Base-by-base conservation (phyloP, 306 rosid species). In the Pachyrhizus erosus region DNA sequence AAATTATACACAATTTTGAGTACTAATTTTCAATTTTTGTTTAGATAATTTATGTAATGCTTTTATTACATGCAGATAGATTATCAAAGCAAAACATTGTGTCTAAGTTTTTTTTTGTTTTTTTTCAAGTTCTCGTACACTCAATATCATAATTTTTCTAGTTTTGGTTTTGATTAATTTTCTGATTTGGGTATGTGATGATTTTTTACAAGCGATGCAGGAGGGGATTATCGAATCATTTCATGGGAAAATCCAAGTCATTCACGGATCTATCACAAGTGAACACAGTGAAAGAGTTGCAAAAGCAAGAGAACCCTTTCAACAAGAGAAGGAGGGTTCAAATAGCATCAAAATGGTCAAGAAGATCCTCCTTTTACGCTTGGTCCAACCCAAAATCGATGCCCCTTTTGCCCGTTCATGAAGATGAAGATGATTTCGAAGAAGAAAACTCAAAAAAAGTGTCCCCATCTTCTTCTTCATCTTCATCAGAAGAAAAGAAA, bases 221-320 rank as follows among this genome's bases (percentile, higher is more conserved):
- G 88, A 89, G 91, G 67, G 97, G 97, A 43, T 89, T 94, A 71
- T 94, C 98, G 13, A 87, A 64, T 9, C 87, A 92, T 54, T 92
- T 94, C 55, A 31, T 80, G 1, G 98, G 98, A 43, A 94, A 92
- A 88, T 94, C 97, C 1, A 92, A 89, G 76, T 94, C 98, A 24
- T 94, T 92, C 66, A 82, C 90, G 43, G 89, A 89, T 84, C 70
- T 92, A 23, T 84, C 90, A 0, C 89, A 91, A 33, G 96, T 91
- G 65, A 70, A 80, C n/a, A 42, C 70, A 2, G 91, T 87, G 48
- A 89, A 87, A 37, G 97, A 91, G 66, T 55, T 94, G 29, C 80
- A 90, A 77, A 94, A 94, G 79, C 81, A 80, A 51, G 98, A 94
- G 85, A 91, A 90, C 48, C 92, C 97, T 2, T 89, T 91, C 69